Evolutionary conservation across 768 basidiomycete genomes (phyloP).

Genomic region (Lactarius quietus): DNA sequence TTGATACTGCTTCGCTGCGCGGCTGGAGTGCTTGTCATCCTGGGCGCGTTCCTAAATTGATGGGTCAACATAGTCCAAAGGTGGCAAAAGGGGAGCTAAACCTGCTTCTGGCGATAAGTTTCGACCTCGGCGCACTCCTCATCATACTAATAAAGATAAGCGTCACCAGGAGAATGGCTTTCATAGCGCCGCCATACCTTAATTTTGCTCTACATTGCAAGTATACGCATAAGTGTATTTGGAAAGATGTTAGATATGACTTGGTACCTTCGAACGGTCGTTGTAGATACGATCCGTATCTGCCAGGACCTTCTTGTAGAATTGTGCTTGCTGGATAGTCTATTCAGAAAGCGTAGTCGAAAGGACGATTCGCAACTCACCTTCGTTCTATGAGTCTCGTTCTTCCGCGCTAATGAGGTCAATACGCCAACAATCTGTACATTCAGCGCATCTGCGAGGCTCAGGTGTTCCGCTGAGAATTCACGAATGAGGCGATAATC

Average conservation of each 20-base stretch:
- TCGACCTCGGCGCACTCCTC: conserved; percentile 74
- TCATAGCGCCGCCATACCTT: conserved; percentile 42
- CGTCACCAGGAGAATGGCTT: conserved; percentile 1
- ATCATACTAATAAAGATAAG: conserved; percentile 55
- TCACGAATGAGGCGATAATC: conserved; percentile 57
- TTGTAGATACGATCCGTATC: conserved; percentile 66
- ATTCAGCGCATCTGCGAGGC: conserved; percentile 57
- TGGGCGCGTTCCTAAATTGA: conserved; percentile 53
- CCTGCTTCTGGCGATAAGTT: conserved; percentile 76
- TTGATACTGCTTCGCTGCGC: conserved; percentile 68
- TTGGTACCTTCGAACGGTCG: conserved; percentile 65
- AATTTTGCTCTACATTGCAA: conserved; percentile 53
- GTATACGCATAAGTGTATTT: conserved; percentile 12
- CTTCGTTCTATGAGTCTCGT: conserved; percentile 68
- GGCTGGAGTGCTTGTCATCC: conserved; percentile 75
- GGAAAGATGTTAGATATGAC: conserved; percentile 1
- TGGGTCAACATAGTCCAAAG: conserved; percentile 9
- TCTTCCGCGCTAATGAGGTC: conserved; percentile 53
- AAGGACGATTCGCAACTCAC: conserved; percentile 34
- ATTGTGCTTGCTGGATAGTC: conserved; percentile 53
- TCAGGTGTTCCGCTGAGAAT: conserved; percentile 63
- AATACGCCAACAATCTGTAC: conserved; percentile 63
- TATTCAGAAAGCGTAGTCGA: conserved; percentile 7
- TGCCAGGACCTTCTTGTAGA: conserved; percentile 64
- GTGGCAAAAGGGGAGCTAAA: conserved; percentile 29